phyloP scores from a whole-genome alignment of 257 asterid species.

The Capsicum baccatum region DNA sequence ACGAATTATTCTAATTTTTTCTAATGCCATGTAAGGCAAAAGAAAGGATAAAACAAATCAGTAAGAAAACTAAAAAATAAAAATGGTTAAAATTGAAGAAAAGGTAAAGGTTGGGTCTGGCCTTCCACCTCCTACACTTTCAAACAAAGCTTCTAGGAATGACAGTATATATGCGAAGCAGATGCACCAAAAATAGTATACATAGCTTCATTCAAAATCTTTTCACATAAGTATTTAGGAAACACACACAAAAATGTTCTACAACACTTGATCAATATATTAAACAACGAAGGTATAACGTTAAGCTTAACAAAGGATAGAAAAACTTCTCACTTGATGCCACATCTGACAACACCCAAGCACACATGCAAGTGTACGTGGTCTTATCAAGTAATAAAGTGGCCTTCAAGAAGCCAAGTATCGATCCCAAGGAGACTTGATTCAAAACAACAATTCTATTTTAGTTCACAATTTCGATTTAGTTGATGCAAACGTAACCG shows the following conservation, averaged over 20 bases:
- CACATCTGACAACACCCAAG: background rate
- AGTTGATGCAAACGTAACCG: no score
- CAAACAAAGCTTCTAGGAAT: background rate
- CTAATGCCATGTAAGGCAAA: background rate
- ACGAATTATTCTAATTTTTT: background rate
- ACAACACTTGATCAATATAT: background rate
- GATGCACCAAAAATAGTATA: constrained; percentile 13
- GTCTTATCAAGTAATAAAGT: no score
- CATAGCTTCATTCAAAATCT: background rate
- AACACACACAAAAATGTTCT: background rate
- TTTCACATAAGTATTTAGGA: no score
- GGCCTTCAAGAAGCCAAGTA: no score
- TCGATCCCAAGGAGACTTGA: no score
- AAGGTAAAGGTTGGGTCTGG: background rate
- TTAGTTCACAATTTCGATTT: no score
- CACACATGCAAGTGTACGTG: no score
- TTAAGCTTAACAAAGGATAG: background rate
- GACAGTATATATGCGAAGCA: background rate
- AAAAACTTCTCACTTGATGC: background rate
- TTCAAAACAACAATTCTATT: no score
- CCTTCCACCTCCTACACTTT: background rate
- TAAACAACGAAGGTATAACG: background rate
- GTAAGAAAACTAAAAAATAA: background rate
- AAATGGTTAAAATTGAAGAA: background rate
- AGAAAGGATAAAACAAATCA: background rate